These are phyloP conservation scores for Murraya paniculata DNA, from an alignment of 345 rosid species.

Conservation along the genomic window DNA sequence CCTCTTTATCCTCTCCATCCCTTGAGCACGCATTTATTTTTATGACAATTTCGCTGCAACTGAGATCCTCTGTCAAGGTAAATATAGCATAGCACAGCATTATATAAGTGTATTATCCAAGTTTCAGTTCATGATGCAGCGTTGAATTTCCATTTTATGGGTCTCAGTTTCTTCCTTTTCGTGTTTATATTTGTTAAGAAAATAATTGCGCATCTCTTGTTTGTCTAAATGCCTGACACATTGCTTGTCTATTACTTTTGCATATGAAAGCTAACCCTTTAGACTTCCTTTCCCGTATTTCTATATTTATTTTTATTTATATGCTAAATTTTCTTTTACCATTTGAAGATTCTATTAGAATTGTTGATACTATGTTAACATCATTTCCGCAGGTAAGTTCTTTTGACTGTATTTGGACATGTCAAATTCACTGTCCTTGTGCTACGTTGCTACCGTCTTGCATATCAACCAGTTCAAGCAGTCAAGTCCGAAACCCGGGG, in stretches of 20 bases:
- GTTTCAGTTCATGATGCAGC: background rate
- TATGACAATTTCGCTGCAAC: background rate
- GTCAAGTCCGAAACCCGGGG: constrained; percentile 12
- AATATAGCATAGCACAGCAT: no score
- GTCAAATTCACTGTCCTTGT: constrained; percentile 38
- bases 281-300: no score
- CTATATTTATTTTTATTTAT: no score
- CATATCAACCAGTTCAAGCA: constrained; percentile 11
- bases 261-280: background rate
- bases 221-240: constrained; percentile 4
- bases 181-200: background rate
- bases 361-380: background rate
- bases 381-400: background rate
- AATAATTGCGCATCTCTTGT: background rate
- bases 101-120: no score
- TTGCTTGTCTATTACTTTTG: background rate
- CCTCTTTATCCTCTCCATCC: background rate
- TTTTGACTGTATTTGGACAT: constrained; percentile 17
- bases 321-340: no score
- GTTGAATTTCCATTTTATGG: background rate
- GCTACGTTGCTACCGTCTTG: constrained; percentile 25
- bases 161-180: background rate
- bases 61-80: background rate
- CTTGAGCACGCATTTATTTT: background rate
- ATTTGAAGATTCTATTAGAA: background rate